Percentiles rank a stretch among this genome's conserved stretches.
Evolutionary conservation across 371 early-diverging fungal genomes (phyloP).

Genomic region (Saksenaea vasiformis): DNA sequence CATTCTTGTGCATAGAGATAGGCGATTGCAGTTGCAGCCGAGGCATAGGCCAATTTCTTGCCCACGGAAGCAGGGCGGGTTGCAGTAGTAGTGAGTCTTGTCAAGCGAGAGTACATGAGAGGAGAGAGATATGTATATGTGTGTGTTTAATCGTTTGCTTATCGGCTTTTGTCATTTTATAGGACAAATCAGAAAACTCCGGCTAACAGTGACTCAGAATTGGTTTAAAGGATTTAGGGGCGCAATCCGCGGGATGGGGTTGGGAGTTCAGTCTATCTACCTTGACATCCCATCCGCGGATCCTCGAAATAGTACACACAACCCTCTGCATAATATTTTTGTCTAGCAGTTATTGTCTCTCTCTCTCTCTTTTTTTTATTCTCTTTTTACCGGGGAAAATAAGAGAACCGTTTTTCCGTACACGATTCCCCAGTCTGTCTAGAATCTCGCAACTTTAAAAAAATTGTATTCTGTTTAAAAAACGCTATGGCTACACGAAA

Average conservation of each 20-base stretch:
- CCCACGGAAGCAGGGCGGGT: slow-evolving; percentile 3
- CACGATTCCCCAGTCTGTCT: no score
- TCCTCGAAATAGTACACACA: no score
- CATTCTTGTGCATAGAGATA: slow-evolving; percentile 15
- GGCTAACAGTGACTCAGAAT: background rate
- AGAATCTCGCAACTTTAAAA: background rate
- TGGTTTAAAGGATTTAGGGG: background rate
- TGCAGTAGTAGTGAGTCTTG: background rate
- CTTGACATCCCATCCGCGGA: no score
- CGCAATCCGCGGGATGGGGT: background rate
- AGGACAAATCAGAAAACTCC: background rate
- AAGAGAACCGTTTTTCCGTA: no score
- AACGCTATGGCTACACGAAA: background rate
- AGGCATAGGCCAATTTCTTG: slow-evolving; percentile 12
- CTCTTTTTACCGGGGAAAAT: background rate
- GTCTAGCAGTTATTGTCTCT: no score
- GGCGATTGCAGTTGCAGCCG: slow-evolving; percentile 7
- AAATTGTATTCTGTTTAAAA: background rate
- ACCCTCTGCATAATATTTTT: no score
- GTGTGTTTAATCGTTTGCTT: background rate
- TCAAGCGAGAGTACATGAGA: slow-evolving; percentile 7
- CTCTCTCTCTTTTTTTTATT: no score
- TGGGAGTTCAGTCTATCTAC: background rate
- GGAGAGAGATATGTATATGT: background rate
- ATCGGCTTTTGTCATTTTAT: background rate